Evolutionary conservation across 257 asterid species (phyloP), one percentile per base, ranked within the genome.

Genomic region (Solanum medicagineum): DNA sequence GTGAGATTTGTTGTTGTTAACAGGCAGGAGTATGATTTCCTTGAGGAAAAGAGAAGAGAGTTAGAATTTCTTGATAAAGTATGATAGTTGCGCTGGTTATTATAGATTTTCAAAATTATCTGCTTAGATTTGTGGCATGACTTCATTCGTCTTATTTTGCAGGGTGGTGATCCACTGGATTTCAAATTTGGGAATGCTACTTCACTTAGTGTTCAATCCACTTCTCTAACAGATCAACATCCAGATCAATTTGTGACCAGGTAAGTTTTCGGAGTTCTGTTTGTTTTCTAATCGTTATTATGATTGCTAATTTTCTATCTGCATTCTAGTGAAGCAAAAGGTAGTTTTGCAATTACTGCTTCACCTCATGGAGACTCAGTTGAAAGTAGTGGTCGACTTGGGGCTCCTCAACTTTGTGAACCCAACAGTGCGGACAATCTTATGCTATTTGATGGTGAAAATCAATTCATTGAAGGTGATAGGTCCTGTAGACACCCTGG

Each of bases 151-250:
- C 77, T 85, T 62, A 85, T 75, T 36, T 36, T 86, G 90, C 93
- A 95, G 99, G 97, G 98, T 80, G 99, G 99, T 42, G 87, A 95
- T 87, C 99, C 98, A 2, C 86, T 95, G 87, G 98, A 95, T 60
- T 95, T 92, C 87, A 90, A 89, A 90, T 81, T 87, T 85, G 94
- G 93, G 85, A 91, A 81, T 82, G 89, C 88, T 75, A 89, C 92
- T 87, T 92, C 97, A 81, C 91, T 88, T 85, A 92, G 94, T 87
- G 92, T 95, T 70, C 97, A 92, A 87, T 94, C 99, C 88, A 93
- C 97, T 75, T 95, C 98, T 74, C 89, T 90, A 83, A 87, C 95
- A 10, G 89, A 91, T 89, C 96, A 91, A 85, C 97, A 90, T 80
- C 94, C 90, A 84, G 93, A 94, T 86, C 92, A 86, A 87, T 87